phyloP scores from a whole-genome alignment of 2,329 filamentous ascomycete species.

The Aspergillus sp. region DNA sequence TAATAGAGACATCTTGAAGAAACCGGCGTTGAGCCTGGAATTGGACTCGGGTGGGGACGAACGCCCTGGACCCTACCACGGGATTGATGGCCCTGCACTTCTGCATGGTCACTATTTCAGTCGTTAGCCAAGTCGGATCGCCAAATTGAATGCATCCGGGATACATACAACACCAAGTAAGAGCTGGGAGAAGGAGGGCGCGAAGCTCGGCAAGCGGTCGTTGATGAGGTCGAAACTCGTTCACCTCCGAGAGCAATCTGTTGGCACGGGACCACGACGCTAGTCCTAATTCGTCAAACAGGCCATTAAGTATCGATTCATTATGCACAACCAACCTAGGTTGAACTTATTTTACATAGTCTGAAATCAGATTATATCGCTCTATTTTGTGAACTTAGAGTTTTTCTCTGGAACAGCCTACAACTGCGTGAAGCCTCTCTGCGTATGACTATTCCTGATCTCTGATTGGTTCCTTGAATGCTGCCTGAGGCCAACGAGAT shows the following conservation, averaged over 20 bases:
- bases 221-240: slow-evolving; percentile 24
- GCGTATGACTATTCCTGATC: slow-evolving; percentile 25
- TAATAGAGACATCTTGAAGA: slow-evolving; percentile 84
- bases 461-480: slow-evolving; percentile 19
- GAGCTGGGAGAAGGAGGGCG: slow-evolving; percentile 26
- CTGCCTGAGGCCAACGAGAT: not conserved
- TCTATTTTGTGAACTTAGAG: not conserved
- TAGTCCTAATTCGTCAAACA: slow-evolving; percentile 32
- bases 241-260: slow-evolving; percentile 20
- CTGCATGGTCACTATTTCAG: slow-evolving; percentile 43
- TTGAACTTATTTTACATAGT: not conserved
- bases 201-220: slow-evolving; percentile 29
- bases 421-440: not conserved
- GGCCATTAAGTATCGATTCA: not conserved
- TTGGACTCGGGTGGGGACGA: slow-evolving; percentile 38
- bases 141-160: slow-evolving; percentile 24
- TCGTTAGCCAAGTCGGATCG: slow-evolving; percentile 27
- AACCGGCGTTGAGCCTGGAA: slow-evolving; percentile 48
- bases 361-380: not conserved
- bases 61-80: slow-evolving; percentile 39
- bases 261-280: slow-evolving; percentile 33
- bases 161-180: slow-evolving; percentile 15
- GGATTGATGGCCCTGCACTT: slow-evolving; percentile 46
- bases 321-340: no score
- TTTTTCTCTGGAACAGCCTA: not conserved